Evolutionary conservation across 495 filamentous ascomycete species (phyloP), one percentile per base, ranked within the genome.

Genomic region (Aspergillus hancockii): DNA sequence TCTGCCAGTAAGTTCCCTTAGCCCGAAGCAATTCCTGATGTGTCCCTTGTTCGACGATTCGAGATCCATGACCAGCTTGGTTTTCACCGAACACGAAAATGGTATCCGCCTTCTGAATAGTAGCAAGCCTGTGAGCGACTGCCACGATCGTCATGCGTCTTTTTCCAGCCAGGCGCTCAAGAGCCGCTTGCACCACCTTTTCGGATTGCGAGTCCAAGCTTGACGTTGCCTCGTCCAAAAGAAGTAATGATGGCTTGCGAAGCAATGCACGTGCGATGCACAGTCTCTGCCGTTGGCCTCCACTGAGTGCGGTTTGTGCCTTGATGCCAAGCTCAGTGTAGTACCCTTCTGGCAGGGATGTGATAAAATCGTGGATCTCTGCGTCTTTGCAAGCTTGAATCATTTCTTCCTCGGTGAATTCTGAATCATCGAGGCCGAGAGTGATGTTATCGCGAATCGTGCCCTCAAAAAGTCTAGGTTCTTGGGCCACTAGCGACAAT

Each of bases 161-260:
- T n/a, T 77, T 80, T 55, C 75, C 76, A 2, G 80, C 71, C 5
- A 86, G 79, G 16, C 76, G 55, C 53, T 88, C 85, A 57, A 91
- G 78, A 0, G 88, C 86, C 9, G 69, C 71, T 68, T 90, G 87
- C 4, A 92, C 85, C 12, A 86, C 67, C 63, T 79, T 81, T 74
- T 91, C 89, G 25, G 79, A 82, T 68, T 88, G 81, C 14, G 85
- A 83, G 60, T 92, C 89, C 19, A 91, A 74, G 41, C 81, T 81
- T 5, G 77, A 82, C 1, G 89, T 92, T 7, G 89, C 86, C 73
- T 92, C 89, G 62, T 92, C 89, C 0, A 92, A 73, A 10, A 92
- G 69, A 53, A 91, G 68, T 22, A 91, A 72, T 18, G 73, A 65
- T 8, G 89, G 88, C 23, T 85, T 77, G 7, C 88, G 81, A 3